A percentile compares a stretch with the other conserved stretches of the same genome.
Conservation (phyloP, 108 stramenopile genomes). For the Seminavis robusta region DNA sequence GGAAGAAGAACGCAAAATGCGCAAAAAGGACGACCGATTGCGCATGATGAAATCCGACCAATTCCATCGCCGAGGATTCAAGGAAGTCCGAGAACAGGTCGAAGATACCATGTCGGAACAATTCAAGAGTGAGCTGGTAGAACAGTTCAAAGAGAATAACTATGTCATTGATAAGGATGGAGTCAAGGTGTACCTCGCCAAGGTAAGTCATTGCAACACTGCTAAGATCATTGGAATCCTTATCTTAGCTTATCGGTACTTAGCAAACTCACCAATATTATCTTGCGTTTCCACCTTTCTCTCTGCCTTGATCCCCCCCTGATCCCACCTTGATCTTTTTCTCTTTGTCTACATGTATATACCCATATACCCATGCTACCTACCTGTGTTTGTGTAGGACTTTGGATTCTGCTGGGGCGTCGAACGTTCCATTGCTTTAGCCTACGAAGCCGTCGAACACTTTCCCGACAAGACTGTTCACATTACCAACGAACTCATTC, state of each 20-base stretch:
- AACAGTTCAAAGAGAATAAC: constrained; percentile 64
- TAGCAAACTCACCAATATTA: background rate
- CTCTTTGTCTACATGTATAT: no score
- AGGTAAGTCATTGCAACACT: constrained; percentile 31
- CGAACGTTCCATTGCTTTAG: constrained; percentile 89
- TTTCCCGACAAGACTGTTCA: constrained; percentile 85
- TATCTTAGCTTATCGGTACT: background rate
- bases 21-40: constrained; percentile 74
- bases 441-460: constrained; percentile 89
- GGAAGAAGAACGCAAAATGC: constrained; percentile 8
- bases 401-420: constrained; percentile 87
- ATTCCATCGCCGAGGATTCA: constrained; percentile 86
- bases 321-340: no score
- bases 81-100: constrained; percentile 73
- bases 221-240: background rate
- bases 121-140: constrained; percentile 68
- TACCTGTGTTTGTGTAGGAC: constrained; percentile 1
- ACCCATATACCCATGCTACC: no score
- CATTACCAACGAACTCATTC: constrained; percentile 97
- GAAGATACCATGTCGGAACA: constrained; percentile 71
- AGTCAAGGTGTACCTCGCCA: constrained; percentile 79
- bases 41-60: constrained; percentile 69
- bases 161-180: constrained; percentile 74
- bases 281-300: background rate
- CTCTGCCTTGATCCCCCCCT: background rate